Percentiles rank a stretch among this genome's conserved stretches.
Evolutionary conservation across 768 basidiomycete species (phyloP).

Genomic region (Pholiota microspora): DNA sequence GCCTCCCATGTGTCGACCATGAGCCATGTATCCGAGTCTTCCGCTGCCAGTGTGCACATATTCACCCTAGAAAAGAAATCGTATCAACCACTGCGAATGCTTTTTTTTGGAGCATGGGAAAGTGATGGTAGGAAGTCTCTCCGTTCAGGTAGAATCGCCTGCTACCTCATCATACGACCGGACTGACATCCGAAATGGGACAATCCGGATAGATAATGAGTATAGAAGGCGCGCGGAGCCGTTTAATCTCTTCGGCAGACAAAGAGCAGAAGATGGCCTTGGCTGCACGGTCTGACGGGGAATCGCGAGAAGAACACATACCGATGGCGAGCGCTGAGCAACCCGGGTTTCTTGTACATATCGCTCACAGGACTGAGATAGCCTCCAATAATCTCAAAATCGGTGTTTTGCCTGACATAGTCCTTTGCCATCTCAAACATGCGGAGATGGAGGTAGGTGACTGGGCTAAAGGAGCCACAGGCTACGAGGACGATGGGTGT

Average conservation of each 20-base stretch:
- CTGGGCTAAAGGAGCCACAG: conserved; percentile 96
- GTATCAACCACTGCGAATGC: conserved; percentile 12
- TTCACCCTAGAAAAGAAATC: conserved; percentile 55
- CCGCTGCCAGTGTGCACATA: conserved; percentile 88
- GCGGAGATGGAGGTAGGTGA: conserved; percentile 95
- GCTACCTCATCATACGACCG: conserved; percentile 17
- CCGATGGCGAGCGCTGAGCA: conserved; percentile 87
- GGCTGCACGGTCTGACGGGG: background rate
- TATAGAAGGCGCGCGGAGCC: background rate
- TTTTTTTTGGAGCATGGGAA: conserved; percentile 17
- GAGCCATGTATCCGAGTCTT: conserved; percentile 89
- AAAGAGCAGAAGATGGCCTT: background rate
- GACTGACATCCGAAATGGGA: conserved; percentile 21
- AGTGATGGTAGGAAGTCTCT: conserved; percentile 12
- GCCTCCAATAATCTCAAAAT: conserved; percentile 92
- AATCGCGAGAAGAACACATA: conserved; percentile 38
- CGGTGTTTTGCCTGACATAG: conserved; percentile 87
- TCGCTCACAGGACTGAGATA: conserved; percentile 97
- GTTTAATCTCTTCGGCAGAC: conserved; percentile 1
- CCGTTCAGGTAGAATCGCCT: conserved; percentile 10
- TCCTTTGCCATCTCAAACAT: conserved; percentile 99
- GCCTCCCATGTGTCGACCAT: conserved; percentile 99
- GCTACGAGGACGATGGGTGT: conserved; percentile 93
- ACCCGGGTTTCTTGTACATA: conserved; percentile 94
- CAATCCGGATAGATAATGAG: conserved; percentile 14